phyloP scores from a whole-genome alignment of 345 rosid genomes.

The Physaria fendleri region DNA sequence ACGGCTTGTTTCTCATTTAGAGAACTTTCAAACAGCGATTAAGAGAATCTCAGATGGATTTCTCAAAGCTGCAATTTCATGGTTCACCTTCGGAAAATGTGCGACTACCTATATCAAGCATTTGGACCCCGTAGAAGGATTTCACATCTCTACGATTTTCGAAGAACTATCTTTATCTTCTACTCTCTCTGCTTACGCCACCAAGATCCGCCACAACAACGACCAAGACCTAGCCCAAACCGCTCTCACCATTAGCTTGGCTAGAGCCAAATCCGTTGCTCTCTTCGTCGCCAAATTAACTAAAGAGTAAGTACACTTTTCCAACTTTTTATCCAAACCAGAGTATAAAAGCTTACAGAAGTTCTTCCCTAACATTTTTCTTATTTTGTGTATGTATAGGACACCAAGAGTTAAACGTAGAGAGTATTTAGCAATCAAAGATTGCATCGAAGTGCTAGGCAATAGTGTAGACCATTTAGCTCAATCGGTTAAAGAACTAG shows the following conservation, averaged over 20 bases:
- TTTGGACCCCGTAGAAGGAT: no score
- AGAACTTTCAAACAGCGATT: no score
- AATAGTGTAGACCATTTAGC: constrained; percentile 57
- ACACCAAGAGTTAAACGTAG: constrained; percentile 38
- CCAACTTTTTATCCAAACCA: not conserved
- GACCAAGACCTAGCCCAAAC: constrained; percentile 61
- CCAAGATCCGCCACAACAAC: constrained; percentile 40
- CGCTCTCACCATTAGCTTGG: constrained; percentile 63
- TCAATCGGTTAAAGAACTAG: constrained; percentile 59
- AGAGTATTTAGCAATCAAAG: constrained; percentile 58
- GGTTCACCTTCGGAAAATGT: no score
- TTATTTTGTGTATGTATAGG: not conserved
- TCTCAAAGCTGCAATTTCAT: no score
- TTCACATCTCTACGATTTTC: no score
- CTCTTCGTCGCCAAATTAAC: constrained; percentile 43
- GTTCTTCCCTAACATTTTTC: not conserved
- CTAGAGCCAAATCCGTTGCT: constrained; percentile 48
- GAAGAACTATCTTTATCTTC: no score
- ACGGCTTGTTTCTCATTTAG: no score
- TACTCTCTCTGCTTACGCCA: constrained; percentile 55
- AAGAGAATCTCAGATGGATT: no score
- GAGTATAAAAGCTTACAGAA: not conserved
- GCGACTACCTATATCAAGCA: no score
- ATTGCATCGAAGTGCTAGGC: constrained; percentile 68
- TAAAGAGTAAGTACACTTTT: constrained; percentile 36